phyloP scores from a whole-genome alignment of 495 filamentous ascomycete genomes.

The Aspergillus indologenus region DNA sequence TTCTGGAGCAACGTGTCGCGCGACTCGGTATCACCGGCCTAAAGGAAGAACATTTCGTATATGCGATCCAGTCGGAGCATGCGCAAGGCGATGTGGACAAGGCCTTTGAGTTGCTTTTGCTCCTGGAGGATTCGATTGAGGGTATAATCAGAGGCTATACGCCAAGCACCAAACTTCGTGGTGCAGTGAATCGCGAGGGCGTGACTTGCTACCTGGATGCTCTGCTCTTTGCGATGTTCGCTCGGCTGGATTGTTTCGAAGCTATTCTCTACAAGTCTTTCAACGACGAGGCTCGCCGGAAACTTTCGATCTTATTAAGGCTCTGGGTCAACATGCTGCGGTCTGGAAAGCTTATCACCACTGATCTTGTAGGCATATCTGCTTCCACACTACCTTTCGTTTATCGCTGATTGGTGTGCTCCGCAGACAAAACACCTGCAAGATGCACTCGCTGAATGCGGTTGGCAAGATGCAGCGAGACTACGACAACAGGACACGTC shows the following conservation, averaged over 20 bases:
- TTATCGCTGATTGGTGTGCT: conserved; percentile 28
- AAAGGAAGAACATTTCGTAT: conserved; percentile 56
- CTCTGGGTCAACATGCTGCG: conserved; percentile 93
- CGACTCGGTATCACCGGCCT: conserved; percentile 35
- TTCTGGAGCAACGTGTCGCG: conserved; percentile 31
- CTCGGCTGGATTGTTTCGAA: conserved; percentile 83
- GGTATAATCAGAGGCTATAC: conserved; percentile 75
- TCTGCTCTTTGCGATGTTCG: conserved; percentile 96
- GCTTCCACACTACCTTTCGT: neutral
- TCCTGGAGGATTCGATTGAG: conserved; percentile 75
- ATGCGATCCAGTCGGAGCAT: conserved; percentile 63
- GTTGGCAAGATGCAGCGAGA: conserved; percentile 79
- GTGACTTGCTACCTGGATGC: conserved; percentile 93
- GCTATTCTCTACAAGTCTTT: conserved; percentile 76
- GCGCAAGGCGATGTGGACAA: conserved; percentile 68
- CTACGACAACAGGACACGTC: conserved; percentile 88
- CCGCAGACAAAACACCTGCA: conserved; percentile 77
- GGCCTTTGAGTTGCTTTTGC: conserved; percentile 68
- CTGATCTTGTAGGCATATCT: conserved; percentile 66
- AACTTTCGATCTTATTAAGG: conserved; percentile 68
- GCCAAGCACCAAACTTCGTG: conserved; percentile 66
- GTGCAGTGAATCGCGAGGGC: conserved; percentile 79
- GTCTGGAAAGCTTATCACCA: conserved; percentile 77
- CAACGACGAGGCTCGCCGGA: conserved; percentile 61
- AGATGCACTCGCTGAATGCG: conserved; percentile 77